Conservation (phyloP, 495 filamentous ascomycete species). For the Lophiostoma macrostomum region DNA sequence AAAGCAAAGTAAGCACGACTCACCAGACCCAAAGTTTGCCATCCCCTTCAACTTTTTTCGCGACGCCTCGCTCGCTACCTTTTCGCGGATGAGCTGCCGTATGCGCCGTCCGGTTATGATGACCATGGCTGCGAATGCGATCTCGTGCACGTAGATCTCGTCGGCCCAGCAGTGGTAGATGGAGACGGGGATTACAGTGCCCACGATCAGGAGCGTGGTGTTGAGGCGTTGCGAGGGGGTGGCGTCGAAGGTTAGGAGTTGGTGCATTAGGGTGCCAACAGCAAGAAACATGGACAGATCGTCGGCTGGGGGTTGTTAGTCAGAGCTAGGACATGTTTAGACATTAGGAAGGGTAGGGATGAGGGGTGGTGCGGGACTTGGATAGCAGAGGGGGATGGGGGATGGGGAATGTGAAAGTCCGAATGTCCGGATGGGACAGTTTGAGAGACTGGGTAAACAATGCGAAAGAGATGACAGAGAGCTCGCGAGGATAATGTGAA, state of each 20-base stretch:
- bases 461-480: background rate
- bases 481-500: too few relatives aligned
- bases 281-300: slow-evolving; percentile 60
- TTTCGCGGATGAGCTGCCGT: slow-evolving; percentile 23
- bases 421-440: background rate
- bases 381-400: background rate
- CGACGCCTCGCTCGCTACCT: slow-evolving; percentile 5
- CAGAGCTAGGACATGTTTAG: background rate
- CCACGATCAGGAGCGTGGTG: slow-evolving; percentile 33
- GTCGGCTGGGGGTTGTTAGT: slow-evolving; percentile 27
- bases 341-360: background rate
- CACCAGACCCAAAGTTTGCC: slow-evolving; percentile 30
- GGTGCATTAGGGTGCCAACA: slow-evolving; percentile 51
- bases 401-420: background rate
- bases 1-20: background rate
- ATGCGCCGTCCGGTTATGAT: slow-evolving; percentile 40
- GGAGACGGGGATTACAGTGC: slow-evolving; percentile 37
- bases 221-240: slow-evolving; percentile 30
- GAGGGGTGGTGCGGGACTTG: background rate
- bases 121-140: slow-evolving; percentile 41
- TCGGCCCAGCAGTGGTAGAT: slow-evolving; percentile 48
- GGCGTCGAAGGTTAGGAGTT: slow-evolving; percentile 47
- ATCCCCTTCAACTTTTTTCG: slow-evolving; percentile 18
- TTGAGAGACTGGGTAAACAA: background rate
- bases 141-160: slow-evolving; percentile 43